Evolutionary conservation across 208 protist species (phyloP).

Genomic region (Trypanosoma theileri): DNA sequence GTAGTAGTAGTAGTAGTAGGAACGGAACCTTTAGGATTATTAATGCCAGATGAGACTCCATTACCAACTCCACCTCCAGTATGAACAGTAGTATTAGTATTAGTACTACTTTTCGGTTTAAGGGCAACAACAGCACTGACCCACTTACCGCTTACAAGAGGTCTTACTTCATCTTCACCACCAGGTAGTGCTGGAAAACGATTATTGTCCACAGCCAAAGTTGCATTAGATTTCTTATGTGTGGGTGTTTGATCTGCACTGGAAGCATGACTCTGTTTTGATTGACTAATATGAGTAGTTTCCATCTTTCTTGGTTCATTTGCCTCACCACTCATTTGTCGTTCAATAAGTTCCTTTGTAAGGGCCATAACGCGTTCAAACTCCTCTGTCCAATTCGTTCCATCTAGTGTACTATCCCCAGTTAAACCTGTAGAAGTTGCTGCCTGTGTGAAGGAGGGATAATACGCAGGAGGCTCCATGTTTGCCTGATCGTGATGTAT

Average conservation of each 20-base stretch:
- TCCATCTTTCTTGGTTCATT: constrained; percentile 25
- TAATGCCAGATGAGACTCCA: neutral
- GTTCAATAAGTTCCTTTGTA: constrained; percentile 63
- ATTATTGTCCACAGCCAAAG: constrained; percentile 1
- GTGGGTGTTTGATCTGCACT: neutral
- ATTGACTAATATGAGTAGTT: neutral
- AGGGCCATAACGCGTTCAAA: constrained; percentile 74
- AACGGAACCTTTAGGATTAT: neutral
- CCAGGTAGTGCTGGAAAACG: constrained; percentile 21
- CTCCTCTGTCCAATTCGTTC: constrained; percentile 69
- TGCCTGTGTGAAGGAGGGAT: constrained; percentile 25
- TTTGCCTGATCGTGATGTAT: neutral
- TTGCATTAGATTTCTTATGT: constrained; percentile 1
- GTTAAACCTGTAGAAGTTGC: neutral
- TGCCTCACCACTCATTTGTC: constrained; percentile 47
- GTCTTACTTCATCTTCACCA: constrained; percentile 22
- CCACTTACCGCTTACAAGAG: constrained; percentile 40
- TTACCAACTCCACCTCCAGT: constrained; percentile 6
- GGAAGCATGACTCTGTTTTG: neutral
- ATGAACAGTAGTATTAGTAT: constrained; percentile 26
- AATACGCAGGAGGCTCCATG: constrained; percentile 25
- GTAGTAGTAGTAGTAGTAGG: neutral
- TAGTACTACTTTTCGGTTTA: constrained; percentile 23
- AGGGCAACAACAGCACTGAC: constrained; percentile 28
- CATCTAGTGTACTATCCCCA: constrained; percentile 12